Base-by-base conservation (phyloP, 108 stramenopile genomes). In the Stephanodiscus minutulus region DNA sequence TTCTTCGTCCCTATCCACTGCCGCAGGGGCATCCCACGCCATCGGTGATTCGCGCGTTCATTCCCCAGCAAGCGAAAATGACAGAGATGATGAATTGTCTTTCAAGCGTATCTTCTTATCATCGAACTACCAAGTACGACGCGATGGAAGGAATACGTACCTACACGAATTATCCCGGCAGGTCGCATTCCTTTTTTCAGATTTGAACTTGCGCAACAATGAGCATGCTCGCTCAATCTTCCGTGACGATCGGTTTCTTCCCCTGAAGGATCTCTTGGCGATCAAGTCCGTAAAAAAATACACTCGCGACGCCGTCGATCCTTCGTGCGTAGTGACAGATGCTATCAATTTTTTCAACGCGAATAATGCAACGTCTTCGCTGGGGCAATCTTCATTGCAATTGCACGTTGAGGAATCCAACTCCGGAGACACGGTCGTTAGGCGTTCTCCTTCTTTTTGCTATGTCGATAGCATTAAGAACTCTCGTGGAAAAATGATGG, bases 171-270 rank as follows among this genome's bases (percentile, higher is more conserved):
- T 72, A 47, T 61, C 66, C 29, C 22, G 56, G 12, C 71, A 66
- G 22, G 46, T 79, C 33, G 33, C 12, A n/a, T 79, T 79, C 65
- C 66, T 79, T 46, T 79, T 79, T 29, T 79, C 77, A 1, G 77
- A 79, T 46, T 31, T 54, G 5, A 79, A 79, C 37, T 50, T 79
- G n/a, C 65, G 70, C 44, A 70, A 79, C 31, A 70, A 79, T 39
- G 15, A 56, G 8, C 66, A 79, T 62, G 63, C 70, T 8, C 77
- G 77, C 24, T 66, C 77, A 17, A 66, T 62, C 17, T 52, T 79
- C 18, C 35, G 37, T 24, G 46, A 62, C 39, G 13, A 68, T 59
- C 57, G 54, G 49, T 79, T 72, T 50, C 60, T 79, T 8, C 77
- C 77, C 5, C 25, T 72, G 47, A 46, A 61, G n/a, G 60, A 62